Evolutionary conservation across 1,284 basidiomycete species (phyloP).

Genomic region (Ganoderma meredithae): DNA sequence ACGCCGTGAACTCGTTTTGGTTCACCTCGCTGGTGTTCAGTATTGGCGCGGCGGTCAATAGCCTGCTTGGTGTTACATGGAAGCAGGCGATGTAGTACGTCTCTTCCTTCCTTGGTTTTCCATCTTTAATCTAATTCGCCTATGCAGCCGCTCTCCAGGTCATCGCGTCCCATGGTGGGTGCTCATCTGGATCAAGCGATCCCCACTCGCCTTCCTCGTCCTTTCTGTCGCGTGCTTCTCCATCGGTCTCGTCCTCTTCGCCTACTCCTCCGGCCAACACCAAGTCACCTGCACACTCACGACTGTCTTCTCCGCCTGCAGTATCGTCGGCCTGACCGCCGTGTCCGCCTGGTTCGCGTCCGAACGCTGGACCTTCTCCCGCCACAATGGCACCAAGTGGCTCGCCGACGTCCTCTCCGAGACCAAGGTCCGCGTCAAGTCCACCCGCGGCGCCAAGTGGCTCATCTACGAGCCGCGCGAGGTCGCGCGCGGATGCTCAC

Average conservation of each 20-base stretch:
- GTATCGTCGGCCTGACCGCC: slow-evolving; percentile 76
- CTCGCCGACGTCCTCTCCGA: slow-evolving; percentile 68
- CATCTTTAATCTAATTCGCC: background rate
- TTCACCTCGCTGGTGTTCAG: slow-evolving; percentile 79
- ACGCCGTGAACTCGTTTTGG: slow-evolving; percentile 76
- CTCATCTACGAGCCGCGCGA: slow-evolving; percentile 39
- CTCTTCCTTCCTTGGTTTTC: slow-evolving; percentile 24
- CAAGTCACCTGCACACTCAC: slow-evolving; percentile 71
- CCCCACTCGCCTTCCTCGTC: slow-evolving; percentile 76
- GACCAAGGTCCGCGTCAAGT: slow-evolving; percentile 40
- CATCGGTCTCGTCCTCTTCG: slow-evolving; percentile 70
- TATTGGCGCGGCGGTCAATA: slow-evolving; percentile 79
- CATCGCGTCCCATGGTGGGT: slow-evolving; percentile 83
- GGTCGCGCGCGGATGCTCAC: slow-evolving; percentile 31
- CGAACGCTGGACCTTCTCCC: slow-evolving; percentile 74
- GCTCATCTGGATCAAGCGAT: slow-evolving; percentile 81
- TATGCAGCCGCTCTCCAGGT: slow-evolving; percentile 59
- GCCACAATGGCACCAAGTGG: slow-evolving; percentile 78
- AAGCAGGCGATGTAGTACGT: slow-evolving; percentile 83
- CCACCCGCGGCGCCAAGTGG: slow-evolving; percentile 48
- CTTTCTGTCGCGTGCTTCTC: slow-evolving; percentile 78
- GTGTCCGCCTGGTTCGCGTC: slow-evolving; percentile 82
- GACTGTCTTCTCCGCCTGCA: slow-evolving; percentile 75
- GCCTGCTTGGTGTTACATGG: slow-evolving; percentile 75
- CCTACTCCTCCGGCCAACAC: slow-evolving; percentile 70